A percentile compares a stretch with the other conserved stretches of the same genome.
phyloP scores from a whole-genome alignment of 305 asterid genomes.

The Solanum hybrid region DNA sequence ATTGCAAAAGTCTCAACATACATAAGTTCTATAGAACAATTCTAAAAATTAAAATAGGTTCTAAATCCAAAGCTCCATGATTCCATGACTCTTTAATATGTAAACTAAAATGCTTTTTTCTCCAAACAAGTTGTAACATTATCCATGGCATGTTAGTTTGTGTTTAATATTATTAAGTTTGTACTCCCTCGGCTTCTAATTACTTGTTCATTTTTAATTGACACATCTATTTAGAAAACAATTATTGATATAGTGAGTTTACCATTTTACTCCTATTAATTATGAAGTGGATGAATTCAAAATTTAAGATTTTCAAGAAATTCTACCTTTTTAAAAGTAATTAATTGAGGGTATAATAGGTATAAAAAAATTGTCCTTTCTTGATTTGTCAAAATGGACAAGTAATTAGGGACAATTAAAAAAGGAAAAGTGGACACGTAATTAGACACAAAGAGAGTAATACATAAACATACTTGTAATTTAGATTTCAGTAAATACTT shows the following conservation, averaged over 20 bases:
- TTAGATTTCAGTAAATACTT: neutral
- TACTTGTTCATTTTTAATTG: too few species aligned
- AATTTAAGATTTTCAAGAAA: neutral
- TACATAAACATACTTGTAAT: neutral
- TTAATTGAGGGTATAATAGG: too few species aligned
- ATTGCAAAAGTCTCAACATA: too few species aligned
- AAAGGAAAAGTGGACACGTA: too few species aligned
- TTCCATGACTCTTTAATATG: neutral
- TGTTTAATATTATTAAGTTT: neutral
- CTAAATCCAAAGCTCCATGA: neutral
- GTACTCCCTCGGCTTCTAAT: too few species aligned
- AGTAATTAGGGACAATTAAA: too few species aligned
- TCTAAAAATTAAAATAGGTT: too few species aligned
- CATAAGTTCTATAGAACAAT: too few species aligned
- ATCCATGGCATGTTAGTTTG: neutral
- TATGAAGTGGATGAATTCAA: neutral
- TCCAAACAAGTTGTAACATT: neutral
- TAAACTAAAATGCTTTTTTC: neutral
- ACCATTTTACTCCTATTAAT: too few species aligned
- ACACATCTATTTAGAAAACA: too few species aligned
- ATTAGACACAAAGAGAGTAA: neutral
- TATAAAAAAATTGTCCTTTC: neutral
- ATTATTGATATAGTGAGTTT: too few species aligned
- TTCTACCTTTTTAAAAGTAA: neutral
- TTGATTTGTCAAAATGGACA: neutral